These are phyloP conservation scores for Scedosporium dehoogii DNA, from an alignment of 2,329 filamentous ascomycete genomes.

Conservation along the genomic window DNA sequence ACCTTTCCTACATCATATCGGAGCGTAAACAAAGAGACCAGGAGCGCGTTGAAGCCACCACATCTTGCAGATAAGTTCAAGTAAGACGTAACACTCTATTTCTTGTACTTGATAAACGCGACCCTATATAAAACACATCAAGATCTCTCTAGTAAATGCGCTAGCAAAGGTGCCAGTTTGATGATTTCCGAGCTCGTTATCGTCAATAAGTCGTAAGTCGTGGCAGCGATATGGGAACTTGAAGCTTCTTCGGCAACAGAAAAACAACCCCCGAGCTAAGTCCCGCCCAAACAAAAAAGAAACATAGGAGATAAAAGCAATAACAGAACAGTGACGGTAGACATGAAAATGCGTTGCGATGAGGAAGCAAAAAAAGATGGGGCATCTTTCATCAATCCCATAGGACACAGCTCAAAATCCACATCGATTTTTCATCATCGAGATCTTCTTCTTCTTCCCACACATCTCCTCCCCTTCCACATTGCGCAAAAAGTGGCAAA, in stretches of 20 bases:
- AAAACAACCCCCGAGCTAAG: not conserved
- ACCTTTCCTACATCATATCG: no score
- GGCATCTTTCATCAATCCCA: not conserved
- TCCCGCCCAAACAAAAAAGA: not conserved
- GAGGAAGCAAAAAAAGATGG: not conserved
- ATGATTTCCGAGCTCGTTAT: not conserved
- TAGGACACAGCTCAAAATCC: no score
- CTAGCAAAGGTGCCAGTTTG: not conserved
- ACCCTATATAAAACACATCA: not conserved
- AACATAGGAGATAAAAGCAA: not conserved
- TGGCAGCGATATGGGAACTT: not conserved
- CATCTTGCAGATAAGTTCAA: not conserved
- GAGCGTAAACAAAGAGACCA: no score
- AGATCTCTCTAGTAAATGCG: not conserved
- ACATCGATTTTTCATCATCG: no score
- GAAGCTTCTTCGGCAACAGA: not conserved
- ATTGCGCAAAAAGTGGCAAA: no score
- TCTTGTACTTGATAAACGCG: not conserved
- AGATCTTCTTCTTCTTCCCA: no score
- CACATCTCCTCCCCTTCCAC: no score
- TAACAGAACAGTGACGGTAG: not conserved
- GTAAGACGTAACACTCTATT: not conserved
- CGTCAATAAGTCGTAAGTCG: not conserved
- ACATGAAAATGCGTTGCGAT: no score
- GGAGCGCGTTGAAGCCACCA: no score